Conservation (phyloP, 1,284 basidiomycete genomes). For the Apiotrichum siamense region DNA sequence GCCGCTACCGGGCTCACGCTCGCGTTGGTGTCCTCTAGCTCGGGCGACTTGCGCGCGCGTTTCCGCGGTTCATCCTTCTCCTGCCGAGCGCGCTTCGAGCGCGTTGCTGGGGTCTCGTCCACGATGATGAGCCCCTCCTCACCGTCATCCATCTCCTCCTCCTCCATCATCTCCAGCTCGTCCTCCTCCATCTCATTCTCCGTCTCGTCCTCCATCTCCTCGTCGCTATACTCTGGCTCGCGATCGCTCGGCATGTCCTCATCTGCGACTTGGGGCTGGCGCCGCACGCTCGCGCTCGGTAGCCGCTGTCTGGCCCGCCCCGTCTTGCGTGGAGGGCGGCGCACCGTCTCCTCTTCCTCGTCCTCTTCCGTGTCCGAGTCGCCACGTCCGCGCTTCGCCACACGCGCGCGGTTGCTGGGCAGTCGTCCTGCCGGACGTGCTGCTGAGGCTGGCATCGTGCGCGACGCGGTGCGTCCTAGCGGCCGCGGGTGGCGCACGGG, state of each 20-base stretch:
- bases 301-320: background rate
- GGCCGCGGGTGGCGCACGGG: background rate
- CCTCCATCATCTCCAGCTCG: slow-evolving; percentile 5
- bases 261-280: background rate
- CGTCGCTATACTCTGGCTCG: slow-evolving; percentile 5
- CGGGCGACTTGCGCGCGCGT: slow-evolving; percentile 7
- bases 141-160: slow-evolving; percentile 10
- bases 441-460: background rate
- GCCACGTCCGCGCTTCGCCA: slow-evolving; percentile 7
- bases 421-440: background rate
- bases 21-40: background rate
- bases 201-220: background rate
- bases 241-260: background rate
- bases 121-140: slow-evolving; percentile 3
- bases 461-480: background rate
- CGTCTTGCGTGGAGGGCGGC: background rate
- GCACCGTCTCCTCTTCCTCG: background rate
- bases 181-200: slow-evolving; percentile 3
- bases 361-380: slow-evolving; percentile 9
- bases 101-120: background rate
- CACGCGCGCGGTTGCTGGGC: background rate
- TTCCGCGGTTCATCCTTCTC: slow-evolving; percentile 11
- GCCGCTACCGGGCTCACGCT: no score
- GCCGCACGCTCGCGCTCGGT: background rate
- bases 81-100: slow-evolving; percentile 6